These are phyloP conservation scores for Xylaria sp. DNA, from an alignment of 2,329 filamentous ascomycete species.

Conservation along the genomic window DNA sequence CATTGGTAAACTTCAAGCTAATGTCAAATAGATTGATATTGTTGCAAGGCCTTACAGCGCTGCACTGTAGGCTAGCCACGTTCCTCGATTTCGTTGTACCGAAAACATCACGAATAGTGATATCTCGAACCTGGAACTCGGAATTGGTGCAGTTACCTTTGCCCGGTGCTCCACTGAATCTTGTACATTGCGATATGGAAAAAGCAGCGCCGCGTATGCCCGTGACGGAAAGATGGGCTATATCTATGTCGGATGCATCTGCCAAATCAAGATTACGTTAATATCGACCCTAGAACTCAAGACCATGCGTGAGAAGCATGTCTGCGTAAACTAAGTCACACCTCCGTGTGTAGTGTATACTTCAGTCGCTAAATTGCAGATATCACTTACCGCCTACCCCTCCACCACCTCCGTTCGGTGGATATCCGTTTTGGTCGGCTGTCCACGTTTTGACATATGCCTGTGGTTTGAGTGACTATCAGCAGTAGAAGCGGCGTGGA, in stretches of 20 bases:
- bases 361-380: background rate
- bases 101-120: constrained; percentile 21
- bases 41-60: constrained; percentile 9
- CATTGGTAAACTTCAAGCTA: constrained; percentile 4
- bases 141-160: constrained; percentile 30
- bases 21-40: constrained; percentile 9
- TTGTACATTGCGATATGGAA: constrained; percentile 28
- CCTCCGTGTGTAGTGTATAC: too few species aligned
- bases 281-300: background rate
- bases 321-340: too few species aligned
- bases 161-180: constrained; percentile 28
- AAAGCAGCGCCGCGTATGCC: constrained; percentile 26
- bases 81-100: constrained; percentile 1
- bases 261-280: background rate
- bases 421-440: constrained; percentile 45
- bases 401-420: constrained; percentile 53
- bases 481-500: background rate
- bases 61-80: constrained; percentile 12
- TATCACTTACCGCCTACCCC: constrained; percentile 44
- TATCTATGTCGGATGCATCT: constrained; percentile 3
- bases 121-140: constrained; percentile 21
- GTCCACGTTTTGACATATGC: constrained; percentile 54
- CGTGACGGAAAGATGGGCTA: constrained; percentile 11
- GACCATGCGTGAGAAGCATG: background rate
- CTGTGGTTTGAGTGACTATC: background rate